These are phyloP conservation scores for Ophiostoma himal-ulmi DNA, from an alignment of 2,329 filamentous ascomycete species.

Conservation along the genomic window DNA sequence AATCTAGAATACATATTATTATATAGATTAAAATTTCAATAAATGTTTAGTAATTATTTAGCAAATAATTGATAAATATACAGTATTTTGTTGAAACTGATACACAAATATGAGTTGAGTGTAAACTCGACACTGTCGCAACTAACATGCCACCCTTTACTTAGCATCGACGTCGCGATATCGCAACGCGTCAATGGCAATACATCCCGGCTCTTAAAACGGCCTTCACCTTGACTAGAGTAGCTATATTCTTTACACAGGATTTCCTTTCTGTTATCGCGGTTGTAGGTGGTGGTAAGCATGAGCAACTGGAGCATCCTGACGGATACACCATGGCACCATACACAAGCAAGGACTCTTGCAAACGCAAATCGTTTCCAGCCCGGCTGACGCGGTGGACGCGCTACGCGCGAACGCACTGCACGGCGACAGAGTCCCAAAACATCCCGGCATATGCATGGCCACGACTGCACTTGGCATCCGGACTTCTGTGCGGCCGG, in stretches of 20 bases:
- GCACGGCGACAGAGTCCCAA: not conserved
- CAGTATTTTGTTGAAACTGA: not conserved
- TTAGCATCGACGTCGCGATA: too few relatives aligned
- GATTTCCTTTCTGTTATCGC: too few relatives aligned
- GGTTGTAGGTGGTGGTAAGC: too few relatives aligned
- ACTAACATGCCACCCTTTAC: too few relatives aligned
- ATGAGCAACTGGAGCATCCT: too few relatives aligned
- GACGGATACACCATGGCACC: not conserved
- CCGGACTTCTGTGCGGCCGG: not conserved
- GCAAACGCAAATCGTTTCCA: too few relatives aligned
- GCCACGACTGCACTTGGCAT: not conserved
- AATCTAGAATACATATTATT: not conserved
- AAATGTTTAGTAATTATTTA: too few relatives aligned
- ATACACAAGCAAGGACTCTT: not conserved
- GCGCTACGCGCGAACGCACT: not conserved
- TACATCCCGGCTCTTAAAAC: not conserved
- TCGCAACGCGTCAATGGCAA: not conserved
- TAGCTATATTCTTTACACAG: too few relatives aligned
- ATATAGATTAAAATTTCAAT: not conserved
- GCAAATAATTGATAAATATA: too few relatives aligned
- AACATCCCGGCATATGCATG: not conserved
- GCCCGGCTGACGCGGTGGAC: not conserved
- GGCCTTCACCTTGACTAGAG: not conserved
- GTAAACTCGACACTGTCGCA: too few relatives aligned
- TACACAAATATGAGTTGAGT: too few relatives aligned